These are phyloP conservation scores for Paramecium bursaria DNA, from an alignment of 73 alveolate genomes.

Conservation along the genomic window DNA sequence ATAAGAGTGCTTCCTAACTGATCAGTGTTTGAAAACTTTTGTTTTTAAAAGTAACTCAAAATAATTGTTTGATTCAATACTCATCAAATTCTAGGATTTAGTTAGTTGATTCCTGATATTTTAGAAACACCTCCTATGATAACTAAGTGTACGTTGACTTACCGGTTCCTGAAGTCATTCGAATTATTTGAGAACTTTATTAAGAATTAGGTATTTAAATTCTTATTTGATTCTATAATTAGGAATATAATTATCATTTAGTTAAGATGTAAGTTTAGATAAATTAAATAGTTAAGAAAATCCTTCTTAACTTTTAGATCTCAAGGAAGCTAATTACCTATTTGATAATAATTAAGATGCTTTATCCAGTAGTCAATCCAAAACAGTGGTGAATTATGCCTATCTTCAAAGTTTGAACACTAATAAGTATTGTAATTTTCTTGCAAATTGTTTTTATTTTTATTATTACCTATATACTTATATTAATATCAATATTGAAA, in stretches of 20 bases:
- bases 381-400: not conserved
- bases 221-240: constrained; percentile 11
- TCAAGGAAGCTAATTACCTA: constrained; percentile 3
- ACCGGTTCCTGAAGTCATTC: constrained; percentile 14
- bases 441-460: too few species aligned
- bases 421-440: too few species aligned
- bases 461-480: too few species aligned
- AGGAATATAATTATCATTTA: not conserved
- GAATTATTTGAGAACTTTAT: constrained; percentile 1
- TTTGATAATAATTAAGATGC: not conserved
- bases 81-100: constrained; percentile 60
- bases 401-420: too few species aligned
- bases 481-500: too few species aligned
- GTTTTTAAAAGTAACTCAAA: constrained; percentile 59
- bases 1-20: constrained; percentile 62
- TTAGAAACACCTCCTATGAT: constrained; percentile 44
- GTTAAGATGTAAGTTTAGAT: constrained; percentile 22
- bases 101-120: constrained; percentile 8
- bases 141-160: constrained; percentile 41
- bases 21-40: constrained; percentile 49
- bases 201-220: constrained; percentile 17
- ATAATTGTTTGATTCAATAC: constrained; percentile 1
- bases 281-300: constrained; percentile 18
- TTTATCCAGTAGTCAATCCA: not conserved
- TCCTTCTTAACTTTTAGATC: constrained; percentile 1